Conservation (phyloP, 805 yeast species). For the Zygoascus flipseniorum region DNA sequence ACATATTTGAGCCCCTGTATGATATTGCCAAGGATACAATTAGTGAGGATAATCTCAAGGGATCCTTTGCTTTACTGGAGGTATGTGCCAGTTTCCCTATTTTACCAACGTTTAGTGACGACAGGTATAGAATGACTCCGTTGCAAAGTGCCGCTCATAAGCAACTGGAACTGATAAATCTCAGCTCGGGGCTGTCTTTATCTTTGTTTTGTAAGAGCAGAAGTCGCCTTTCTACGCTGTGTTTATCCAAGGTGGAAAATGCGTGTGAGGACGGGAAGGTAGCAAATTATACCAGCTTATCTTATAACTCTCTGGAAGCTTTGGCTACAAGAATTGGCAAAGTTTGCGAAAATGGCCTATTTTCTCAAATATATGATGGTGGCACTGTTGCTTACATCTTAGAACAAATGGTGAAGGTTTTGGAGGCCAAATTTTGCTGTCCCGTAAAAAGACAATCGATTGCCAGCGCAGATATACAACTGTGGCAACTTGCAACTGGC, state of each 20-base stretch:
- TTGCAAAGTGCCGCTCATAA: conserved; percentile 54
- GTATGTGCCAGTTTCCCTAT: conserved; percentile 67
- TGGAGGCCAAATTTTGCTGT: conserved; percentile 14
- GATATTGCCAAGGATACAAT: conserved; percentile 24
- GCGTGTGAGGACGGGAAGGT: conserved; percentile 3
- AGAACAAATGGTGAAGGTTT: conserved; percentile 4
- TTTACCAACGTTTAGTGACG: conserved; percentile 49
- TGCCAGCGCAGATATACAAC: conserved; percentile 4
- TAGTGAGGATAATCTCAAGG: conserved; percentile 34
- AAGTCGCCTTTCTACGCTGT: conserved; percentile 1
- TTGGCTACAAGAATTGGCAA: not conserved
- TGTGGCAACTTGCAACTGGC: conserved; percentile 19
- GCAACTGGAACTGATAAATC: conserved; percentile 31
- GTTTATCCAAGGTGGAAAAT: conserved; percentile 3
- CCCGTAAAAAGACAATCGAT: conserved; percentile 7
- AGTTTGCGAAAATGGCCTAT: not conserved
- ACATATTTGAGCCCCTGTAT: conserved; percentile 44
- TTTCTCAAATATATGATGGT: not conserved
- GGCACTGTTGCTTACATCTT: conserved; percentile 9
- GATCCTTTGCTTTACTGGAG: conserved; percentile 50
- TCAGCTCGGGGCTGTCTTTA: conserved; percentile 9
- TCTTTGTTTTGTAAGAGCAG: conserved; percentile 5
- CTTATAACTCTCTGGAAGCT: conserved; percentile 3
- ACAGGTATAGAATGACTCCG: conserved; percentile 47
- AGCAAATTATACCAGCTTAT: conserved; percentile 13